Evolutionary conservation across 768 basidiomycete genomes (phyloP).

Genomic region (Lepiota brunneoincarnata): DNA sequence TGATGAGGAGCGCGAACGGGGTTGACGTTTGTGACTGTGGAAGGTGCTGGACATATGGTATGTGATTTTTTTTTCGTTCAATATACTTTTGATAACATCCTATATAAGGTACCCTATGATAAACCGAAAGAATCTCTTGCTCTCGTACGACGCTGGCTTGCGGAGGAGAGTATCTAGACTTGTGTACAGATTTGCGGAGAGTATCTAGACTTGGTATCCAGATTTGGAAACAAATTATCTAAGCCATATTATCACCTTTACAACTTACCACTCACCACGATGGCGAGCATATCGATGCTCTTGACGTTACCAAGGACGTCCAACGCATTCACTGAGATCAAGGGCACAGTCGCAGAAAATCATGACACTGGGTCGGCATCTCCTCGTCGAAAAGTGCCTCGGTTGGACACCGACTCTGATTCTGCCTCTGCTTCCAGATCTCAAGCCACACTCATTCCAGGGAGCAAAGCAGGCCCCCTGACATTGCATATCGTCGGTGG

Average conservation of each 20-base stretch:
- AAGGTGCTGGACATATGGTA: conserved; percentile 75
- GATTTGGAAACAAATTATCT: too few relatives aligned
- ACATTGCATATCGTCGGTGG: conserved; percentile 32
- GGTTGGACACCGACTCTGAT: conserved; percentile 65
- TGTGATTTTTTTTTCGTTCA: conserved; percentile 16
- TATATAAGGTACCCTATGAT: conserved; percentile 51
- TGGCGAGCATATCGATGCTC: conserved; percentile 29
- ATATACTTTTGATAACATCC: not conserved
- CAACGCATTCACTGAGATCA: conserved; percentile 43
- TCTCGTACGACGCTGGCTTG: conserved; percentile 54
- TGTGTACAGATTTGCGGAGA: too few relatives aligned
- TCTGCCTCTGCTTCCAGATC: conserved; percentile 64
- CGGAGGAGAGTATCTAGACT: too few relatives aligned
- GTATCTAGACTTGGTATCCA: too few relatives aligned
- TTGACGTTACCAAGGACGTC: conserved; percentile 51
- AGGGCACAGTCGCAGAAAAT: conserved; percentile 29
- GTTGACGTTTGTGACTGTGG: conserved; percentile 63
- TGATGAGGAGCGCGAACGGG: conserved; percentile 38
- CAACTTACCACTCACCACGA: not conserved
- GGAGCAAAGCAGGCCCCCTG: not conserved
- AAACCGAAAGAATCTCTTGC: conserved; percentile 34
- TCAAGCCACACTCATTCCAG: conserved; percentile 23
- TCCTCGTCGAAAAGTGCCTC: conserved; percentile 67
- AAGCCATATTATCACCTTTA: not conserved
- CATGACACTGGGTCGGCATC: conserved; percentile 45